phyloP scores from a whole-genome alignment of 495 filamentous ascomycete species.

The Recurvomyces mirabilis region DNA sequence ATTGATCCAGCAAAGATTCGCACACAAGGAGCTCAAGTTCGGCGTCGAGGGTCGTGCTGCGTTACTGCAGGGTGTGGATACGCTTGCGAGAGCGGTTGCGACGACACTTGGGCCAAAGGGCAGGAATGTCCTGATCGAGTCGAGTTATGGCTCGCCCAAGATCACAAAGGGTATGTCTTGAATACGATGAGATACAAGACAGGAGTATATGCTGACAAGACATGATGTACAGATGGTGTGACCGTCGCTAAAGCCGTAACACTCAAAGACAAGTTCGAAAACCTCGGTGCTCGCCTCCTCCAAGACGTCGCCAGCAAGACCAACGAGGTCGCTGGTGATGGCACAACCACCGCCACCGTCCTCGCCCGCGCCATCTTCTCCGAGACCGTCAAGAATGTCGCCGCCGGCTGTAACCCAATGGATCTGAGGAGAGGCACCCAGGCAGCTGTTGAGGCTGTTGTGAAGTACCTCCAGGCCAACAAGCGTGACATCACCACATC shows the following conservation, averaged over 20 bases:
- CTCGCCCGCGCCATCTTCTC: slow-evolving; percentile 98
- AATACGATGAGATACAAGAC: not conserved
- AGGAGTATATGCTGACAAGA: not conserved
- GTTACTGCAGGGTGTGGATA: slow-evolving; percentile 89
- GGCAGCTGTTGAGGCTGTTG: slow-evolving; percentile 86
- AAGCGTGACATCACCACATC: slow-evolving; percentile 95
- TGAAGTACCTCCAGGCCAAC: slow-evolving; percentile 85
- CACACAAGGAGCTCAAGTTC: slow-evolving; percentile 98
- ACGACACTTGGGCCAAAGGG: slow-evolving; percentile 97
- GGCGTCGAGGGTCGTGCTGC: slow-evolving; percentile 86
- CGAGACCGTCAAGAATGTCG: slow-evolving; percentile 99
- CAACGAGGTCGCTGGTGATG: slow-evolving; percentile 96
- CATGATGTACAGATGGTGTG: slow-evolving; percentile 60
- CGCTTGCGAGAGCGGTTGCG: slow-evolving; percentile 88
- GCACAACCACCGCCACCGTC: slow-evolving; percentile 94
- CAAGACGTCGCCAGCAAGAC: slow-evolving; percentile 99
- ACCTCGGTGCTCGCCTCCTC: slow-evolving; percentile 89
- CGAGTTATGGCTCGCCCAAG: slow-evolving; percentile 93
- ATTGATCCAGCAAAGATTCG: slow-evolving; percentile 62
- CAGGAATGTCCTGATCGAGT: slow-evolving; percentile 95
- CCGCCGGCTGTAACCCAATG: slow-evolving; percentile 99
- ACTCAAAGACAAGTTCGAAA: slow-evolving; percentile 98
- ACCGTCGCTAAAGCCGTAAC: slow-evolving; percentile 86
- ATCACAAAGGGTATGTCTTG: slow-evolving; percentile 86
- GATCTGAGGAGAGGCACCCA: slow-evolving; percentile 93